These are phyloP conservation scores for Oryza australiensis DNA, from an alignment of 176 grass and related monocot species.

Conservation along the genomic window DNA sequence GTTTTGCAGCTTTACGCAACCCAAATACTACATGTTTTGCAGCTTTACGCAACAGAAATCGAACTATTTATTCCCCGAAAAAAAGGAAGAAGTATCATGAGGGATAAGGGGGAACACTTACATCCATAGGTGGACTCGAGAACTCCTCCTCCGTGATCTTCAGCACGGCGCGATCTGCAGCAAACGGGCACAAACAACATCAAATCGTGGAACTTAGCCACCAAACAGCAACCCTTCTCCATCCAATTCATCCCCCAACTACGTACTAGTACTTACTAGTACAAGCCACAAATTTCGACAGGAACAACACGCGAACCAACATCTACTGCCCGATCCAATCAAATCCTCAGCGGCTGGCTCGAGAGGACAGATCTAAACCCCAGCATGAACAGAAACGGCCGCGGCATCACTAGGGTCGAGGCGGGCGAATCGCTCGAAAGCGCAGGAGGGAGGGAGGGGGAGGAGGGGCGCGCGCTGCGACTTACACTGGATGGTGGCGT, in stretches of 20 bases:
- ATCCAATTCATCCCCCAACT: too few relatives aligned
- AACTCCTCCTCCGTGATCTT: slow-evolving; percentile 97
- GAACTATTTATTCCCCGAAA: neutral
- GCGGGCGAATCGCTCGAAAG: neutral
- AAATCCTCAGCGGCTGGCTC: too few relatives aligned
- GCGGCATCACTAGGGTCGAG: too few relatives aligned
- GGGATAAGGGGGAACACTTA: slow-evolving; percentile 10
- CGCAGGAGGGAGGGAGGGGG: neutral
- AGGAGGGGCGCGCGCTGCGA: neutral
- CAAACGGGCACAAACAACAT: neutral
- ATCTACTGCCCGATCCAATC: too few relatives aligned
- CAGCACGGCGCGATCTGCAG: slow-evolving; percentile 71
- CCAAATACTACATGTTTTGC: neutral
- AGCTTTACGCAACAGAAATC: neutral
- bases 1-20: neutral
- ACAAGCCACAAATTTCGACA: too few relatives aligned
- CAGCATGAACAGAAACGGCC: too few relatives aligned
- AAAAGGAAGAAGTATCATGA: neutral
- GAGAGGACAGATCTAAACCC: too few relatives aligned
- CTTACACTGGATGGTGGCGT: slow-evolving; percentile 86
- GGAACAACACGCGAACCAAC: too few relatives aligned
- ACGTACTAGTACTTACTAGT: too few relatives aligned
- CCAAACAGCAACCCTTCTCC: neutral
- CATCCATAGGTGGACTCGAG: slow-evolving; percentile 64
- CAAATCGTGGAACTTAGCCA: neutral